phyloP scores from a whole-genome alignment of 2,329 filamentous ascomycete genomes.

The Monilinia fructigena region DNA sequence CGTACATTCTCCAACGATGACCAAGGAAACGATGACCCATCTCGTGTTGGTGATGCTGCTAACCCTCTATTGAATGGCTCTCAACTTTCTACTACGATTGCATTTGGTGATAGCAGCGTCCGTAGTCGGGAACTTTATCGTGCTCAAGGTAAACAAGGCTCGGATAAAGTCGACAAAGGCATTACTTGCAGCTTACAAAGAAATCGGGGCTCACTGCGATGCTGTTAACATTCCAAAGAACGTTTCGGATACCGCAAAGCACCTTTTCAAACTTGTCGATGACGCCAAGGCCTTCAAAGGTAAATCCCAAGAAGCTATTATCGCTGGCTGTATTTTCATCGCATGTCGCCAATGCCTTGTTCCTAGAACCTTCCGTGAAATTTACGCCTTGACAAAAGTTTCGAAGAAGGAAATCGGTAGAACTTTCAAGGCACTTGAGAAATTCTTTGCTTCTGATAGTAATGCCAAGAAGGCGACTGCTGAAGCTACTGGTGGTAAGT shows the following conservation, averaged over 20 bases:
- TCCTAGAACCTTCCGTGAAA: constrained; percentile 88
- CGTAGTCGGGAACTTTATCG: constrained; percentile 74
- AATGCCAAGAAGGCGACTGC: constrained; percentile 52
- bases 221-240: constrained; percentile 76
- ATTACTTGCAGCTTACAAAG: constrained; percentile 78
- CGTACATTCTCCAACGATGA: constrained; percentile 98
- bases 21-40: constrained; percentile 92
- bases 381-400: constrained; percentile 89
- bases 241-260: constrained; percentile 86
- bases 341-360: constrained; percentile 87
- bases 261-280: constrained; percentile 91
- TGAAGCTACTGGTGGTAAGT: constrained; percentile 56
- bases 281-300: constrained; percentile 93
- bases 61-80: constrained; percentile 89
- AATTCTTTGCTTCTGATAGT: constrained; percentile 76
- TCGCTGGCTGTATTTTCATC: constrained; percentile 96
- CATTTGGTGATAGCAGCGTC: constrained; percentile 72
- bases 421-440: constrained; percentile 90
- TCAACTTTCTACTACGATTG: constrained; percentile 85
- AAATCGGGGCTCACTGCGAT: constrained; percentile 86
- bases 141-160: constrained; percentile 76
- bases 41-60: constrained; percentile 91
- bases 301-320: constrained; percentile 89
- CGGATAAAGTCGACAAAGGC: constrained; percentile 84
- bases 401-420: constrained; percentile 96